A percentile compares a stretch with the other conserved stretches of the same genome.
Evolutionary conservation across 2,329 filamentous ascomycete species (phyloP).

Genomic region (Colletotrichum zoysiae): DNA sequence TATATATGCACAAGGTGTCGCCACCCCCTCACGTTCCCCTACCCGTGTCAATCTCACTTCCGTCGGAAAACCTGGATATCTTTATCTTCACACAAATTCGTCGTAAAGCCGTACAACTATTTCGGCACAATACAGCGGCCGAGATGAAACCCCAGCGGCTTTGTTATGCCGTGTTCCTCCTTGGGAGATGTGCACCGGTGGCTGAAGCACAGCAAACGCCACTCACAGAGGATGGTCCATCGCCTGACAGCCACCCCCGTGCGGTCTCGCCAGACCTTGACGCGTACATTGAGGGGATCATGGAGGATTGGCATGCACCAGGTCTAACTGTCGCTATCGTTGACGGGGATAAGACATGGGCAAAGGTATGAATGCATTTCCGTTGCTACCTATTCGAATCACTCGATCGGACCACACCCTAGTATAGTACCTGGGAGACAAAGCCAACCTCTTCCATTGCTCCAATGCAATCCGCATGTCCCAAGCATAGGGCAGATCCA

Average conservation of each 20-base stretch:
- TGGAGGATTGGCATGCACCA: conserved; percentile 55
- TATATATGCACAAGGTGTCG: neutral
- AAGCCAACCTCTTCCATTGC: neutral
- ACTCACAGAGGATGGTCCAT: neutral
- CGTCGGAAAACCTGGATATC: neutral
- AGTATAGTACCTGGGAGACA: neutral
- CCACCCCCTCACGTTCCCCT: neutral
- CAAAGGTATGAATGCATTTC: conserved; percentile 46
- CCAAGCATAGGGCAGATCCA: neutral
- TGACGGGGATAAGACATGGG: conserved; percentile 52
- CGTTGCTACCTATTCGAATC: neutral
- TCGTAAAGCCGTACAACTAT: neutral
- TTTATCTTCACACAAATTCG: neutral
- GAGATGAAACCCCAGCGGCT: neutral
- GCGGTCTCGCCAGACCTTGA: conserved; percentile 12
- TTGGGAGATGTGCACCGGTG: neutral
- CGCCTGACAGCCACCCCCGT: neutral
- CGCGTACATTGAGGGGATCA: conserved; percentile 45
- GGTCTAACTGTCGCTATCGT: conserved; percentile 58
- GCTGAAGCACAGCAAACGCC: neutral
- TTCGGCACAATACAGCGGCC: too few relatives aligned
- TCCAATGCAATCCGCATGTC: neutral
- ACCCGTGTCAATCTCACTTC: neutral
- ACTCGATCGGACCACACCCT: neutral
- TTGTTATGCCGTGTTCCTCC: neutral